Conservation (phyloP, 2,329 filamentous ascomycete genomes). For the Colletotrichum australisinense region DNA sequence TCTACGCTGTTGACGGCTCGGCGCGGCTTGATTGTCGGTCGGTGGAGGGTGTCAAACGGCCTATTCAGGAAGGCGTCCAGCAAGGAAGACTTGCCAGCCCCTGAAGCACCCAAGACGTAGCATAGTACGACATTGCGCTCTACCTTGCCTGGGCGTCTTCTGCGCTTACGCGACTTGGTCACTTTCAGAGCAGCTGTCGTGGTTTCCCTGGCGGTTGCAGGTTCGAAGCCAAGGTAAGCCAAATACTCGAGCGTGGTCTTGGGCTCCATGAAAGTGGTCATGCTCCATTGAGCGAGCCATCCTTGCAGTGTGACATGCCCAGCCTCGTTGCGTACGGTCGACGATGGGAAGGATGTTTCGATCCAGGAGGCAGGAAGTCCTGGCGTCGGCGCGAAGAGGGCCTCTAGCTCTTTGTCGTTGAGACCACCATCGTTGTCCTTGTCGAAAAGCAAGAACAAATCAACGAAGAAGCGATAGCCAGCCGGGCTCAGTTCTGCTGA, state of each 20-base stretch:
- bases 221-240: conserved; percentile 95
- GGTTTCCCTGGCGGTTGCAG: conserved; percentile 77
- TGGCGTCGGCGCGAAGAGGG: conserved; percentile 92
- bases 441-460: conserved; percentile 93
- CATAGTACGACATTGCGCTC: conserved; percentile 95
- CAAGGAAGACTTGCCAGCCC: conserved; percentile 90
- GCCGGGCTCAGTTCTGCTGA: conserved; percentile 94
- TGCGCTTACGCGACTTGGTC: conserved; percentile 89
- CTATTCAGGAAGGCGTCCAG: conserved; percentile 92
- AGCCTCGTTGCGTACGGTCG: conserved; percentile 93
- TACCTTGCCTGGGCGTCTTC: conserved; percentile 83
- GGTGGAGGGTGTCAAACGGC: conserved; percentile 85
- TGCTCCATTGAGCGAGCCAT: conserved; percentile 99
- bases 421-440: conserved; percentile 97
- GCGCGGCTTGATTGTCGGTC: conserved; percentile 93
- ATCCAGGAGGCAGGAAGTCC: conserved; percentile 89
- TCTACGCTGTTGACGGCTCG: conserved; percentile 97
- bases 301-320: conserved; percentile 96
- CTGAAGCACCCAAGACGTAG: conserved; percentile 87
- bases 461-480: conserved; percentile 97
- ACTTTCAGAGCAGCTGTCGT: conserved; percentile 90
- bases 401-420: conserved; percentile 85
- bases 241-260: conserved; percentile 96
- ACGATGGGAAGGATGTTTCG: conserved; percentile 90
- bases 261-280: conserved; percentile 97